phyloP scores from a whole-genome alignment of 108 stramenopile genomes.

The Nitzschia putrida region DNA sequence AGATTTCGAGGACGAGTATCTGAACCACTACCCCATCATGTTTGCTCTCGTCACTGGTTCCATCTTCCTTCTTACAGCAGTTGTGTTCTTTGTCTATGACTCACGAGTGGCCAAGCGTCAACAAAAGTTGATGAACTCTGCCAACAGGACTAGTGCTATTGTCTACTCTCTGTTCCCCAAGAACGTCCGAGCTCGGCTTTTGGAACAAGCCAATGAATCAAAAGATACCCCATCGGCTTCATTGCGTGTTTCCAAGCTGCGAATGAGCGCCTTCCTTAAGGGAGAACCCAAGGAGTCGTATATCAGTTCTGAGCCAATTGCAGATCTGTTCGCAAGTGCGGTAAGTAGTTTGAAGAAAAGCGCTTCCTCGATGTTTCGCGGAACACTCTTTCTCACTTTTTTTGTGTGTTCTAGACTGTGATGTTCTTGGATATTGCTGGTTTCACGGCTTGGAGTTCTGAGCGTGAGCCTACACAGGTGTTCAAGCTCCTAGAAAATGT shows the following conservation, averaged over 20 bases:
- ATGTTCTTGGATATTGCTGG: slow-evolving; percentile 16
- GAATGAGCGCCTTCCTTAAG: not conserved
- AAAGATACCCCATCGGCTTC: not conserved
- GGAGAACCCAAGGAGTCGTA: not conserved
- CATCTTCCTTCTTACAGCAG: not conserved
- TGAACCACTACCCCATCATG: slow-evolving; percentile 19
- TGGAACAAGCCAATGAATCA: not conserved
- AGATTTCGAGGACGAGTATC: slow-evolving; percentile 45
- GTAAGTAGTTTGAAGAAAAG: not conserved
- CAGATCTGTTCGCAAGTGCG: slow-evolving; percentile 48
- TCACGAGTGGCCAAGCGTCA: slow-evolving; percentile 6
- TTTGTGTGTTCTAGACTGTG: slow-evolving; percentile 37
- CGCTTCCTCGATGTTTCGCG: not conserved
- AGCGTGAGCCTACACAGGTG: slow-evolving; percentile 17
- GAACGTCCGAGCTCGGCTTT: slow-evolving; percentile 4
- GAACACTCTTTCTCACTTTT: not conserved
- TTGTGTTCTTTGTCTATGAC: not conserved
- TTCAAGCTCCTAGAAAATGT: slow-evolving; percentile 7
- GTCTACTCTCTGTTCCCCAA: slow-evolving; percentile 9
- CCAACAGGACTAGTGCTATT: slow-evolving; percentile 33
- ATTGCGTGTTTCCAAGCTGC: not conserved
- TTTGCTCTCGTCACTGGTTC: slow-evolving; percentile 2
- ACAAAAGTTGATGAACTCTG: slow-evolving; percentile 16
- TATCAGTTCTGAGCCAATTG: slow-evolving; percentile 36
- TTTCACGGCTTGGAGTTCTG: slow-evolving; percentile 25